Conservation (phyloP, 257 asterid genomes). For the Solanum paucissectum region DNA sequence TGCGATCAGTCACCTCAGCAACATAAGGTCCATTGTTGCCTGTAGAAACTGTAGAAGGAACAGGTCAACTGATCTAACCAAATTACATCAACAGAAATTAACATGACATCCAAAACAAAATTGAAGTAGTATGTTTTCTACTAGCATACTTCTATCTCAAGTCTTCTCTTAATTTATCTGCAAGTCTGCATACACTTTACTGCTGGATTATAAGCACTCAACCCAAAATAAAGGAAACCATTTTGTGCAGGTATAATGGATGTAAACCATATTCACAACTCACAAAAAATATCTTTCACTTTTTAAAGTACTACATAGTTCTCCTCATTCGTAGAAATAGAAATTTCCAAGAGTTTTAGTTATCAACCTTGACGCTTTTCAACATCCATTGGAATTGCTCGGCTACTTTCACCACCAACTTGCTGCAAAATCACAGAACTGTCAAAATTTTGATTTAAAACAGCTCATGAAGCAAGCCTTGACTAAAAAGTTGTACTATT, state of each 20-base stretch:
- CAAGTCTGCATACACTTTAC: not conserved
- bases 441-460: not conserved
- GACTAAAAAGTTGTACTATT: not conserved
- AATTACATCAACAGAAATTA: not conserved
- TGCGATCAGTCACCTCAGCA: slow-evolving; percentile 50
- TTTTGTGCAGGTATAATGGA: not conserved
- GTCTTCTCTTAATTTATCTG: not conserved
- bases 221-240: not conserved
- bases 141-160: not conserved
- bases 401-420: slow-evolving; percentile 73
- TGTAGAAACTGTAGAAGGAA: slow-evolving; percentile 16
- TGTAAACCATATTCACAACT: not conserved
- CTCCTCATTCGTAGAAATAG: not conserved
- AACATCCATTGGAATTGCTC: slow-evolving; percentile 41
- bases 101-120: not conserved
- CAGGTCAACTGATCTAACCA: slow-evolving; percentile 5
- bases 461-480: not conserved
- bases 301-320: not conserved
- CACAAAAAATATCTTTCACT: not conserved
- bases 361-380: slow-evolving; percentile 63
- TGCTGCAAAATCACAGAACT: slow-evolving; percentile 24
- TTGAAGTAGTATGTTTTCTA: not conserved
- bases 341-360: not conserved
- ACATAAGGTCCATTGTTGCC: slow-evolving; percentile 42
- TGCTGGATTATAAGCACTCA: not conserved